Base-by-base conservation (phyloP, 2,329 filamentous ascomycete species). In the Penicillium brasilianum region DNA sequence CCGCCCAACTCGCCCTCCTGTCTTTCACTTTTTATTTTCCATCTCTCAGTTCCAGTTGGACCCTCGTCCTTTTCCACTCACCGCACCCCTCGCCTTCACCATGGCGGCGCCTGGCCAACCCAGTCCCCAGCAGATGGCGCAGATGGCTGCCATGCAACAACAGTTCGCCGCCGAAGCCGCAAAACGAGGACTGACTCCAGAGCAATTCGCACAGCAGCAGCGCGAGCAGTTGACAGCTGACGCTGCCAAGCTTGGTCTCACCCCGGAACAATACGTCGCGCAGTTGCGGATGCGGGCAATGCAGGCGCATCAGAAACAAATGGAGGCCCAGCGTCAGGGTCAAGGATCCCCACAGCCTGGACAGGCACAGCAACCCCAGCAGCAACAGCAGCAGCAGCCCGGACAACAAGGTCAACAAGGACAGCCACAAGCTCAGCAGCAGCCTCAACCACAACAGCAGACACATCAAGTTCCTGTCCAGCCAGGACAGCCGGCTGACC, bases 51-150 rank as follows among this genome's bases (percentile, higher is more conserved):
- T 51, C 37, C 30, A 20, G 8, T 11, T 28, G 41, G 49, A 53
- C 6, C 8, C 36, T 37, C 11, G 48, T 32, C 30, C 3, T n/a
- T 41, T 7, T 3, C 20, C 20, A 9, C 20, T 14, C 20, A 41
- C 34, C n/a, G 37, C 34, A 13, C 4, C n/a, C 16, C 2, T 25
- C 32, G 57, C 57, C 55, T 61, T 61, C 53, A 59, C 59, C 62
- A 78, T 80, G 73, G 76, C 78, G 52, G 69, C 74, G 54, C 76
- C 76, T 37, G 74, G 75, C 57, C 71, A 70, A 67, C 92, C 92
- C 36, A 87, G 89, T 20, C 93, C 90, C 52, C 90, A 97, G 80
- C 93, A 97, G 81, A 91, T 97, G 66, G 86, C 87, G 59, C 93
- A 97, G 81, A 91, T 97, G 66, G 86, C 87, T 58, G 84, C 85